Conservation (phyloP, 1,139 yeast genomes). For the Groenewaldozyma auringiensis region DNA sequence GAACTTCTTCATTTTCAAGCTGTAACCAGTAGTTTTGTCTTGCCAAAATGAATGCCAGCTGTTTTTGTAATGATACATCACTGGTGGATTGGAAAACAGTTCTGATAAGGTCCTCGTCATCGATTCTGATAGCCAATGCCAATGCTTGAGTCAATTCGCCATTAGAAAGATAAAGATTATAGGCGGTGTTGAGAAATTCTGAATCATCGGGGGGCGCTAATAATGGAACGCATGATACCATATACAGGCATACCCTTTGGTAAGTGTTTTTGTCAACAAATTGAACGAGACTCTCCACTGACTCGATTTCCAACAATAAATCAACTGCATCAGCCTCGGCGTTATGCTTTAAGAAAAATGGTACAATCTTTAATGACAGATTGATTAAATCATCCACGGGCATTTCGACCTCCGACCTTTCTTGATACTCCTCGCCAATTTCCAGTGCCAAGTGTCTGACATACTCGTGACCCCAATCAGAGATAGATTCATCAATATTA, state of each 20-base stretch:
- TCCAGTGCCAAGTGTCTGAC: constrained; percentile 92
- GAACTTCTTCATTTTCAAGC: constrained; percentile 66
- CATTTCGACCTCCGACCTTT: constrained; percentile 46
- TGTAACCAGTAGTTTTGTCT: constrained; percentile 78
- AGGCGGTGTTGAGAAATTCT: constrained; percentile 86
- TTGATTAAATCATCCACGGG: constrained; percentile 43
- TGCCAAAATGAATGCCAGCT: constrained; percentile 82
- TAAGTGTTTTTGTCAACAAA: constrained; percentile 81
- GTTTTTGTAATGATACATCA: constrained; percentile 73
- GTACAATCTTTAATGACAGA: constrained; percentile 72
- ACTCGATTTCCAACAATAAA: constrained; percentile 78
- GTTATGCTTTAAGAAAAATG: constrained; percentile 85
- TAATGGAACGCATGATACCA: constrained; percentile 92
- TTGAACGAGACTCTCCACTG: constrained; percentile 71
- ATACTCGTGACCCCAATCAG: constrained; percentile 97
- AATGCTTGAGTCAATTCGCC: constrained; percentile 84
- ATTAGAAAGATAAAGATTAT: constrained; percentile 70
- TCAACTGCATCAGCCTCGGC: constrained; percentile 99
- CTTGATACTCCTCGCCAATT: constrained; percentile 80
- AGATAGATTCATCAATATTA: constrained; percentile 46
- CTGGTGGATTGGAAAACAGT: constrained; percentile 70
- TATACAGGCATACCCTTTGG: constrained; percentile 84
- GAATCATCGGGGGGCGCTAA: constrained; percentile 93
- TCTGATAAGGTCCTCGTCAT: constrained; percentile 67
- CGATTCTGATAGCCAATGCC: constrained; percentile 80